phyloP scores from a whole-genome alignment of 1,139 yeast genomes.

The Diutina siamensis region DNA sequence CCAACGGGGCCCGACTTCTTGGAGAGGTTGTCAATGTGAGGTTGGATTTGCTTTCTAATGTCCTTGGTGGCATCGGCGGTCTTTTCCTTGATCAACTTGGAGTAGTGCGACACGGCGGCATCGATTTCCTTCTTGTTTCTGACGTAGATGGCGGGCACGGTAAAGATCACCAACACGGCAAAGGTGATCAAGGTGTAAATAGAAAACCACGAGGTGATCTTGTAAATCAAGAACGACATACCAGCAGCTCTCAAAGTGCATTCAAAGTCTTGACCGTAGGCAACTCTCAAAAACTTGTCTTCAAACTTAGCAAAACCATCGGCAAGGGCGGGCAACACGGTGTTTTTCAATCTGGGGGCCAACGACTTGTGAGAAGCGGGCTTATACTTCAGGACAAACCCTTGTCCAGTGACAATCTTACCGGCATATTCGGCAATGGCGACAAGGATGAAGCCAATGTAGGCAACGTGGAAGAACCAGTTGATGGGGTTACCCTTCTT shows the following conservation, averaged over 20 bases:
- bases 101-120: constrained; percentile 48
- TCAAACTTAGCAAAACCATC: constrained; percentile 31
- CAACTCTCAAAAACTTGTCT: constrained; percentile 41
- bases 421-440: constrained; percentile 65
- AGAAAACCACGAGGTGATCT: constrained; percentile 68
- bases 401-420: constrained; percentile 55
- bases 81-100: constrained; percentile 46
- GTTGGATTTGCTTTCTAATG: constrained; percentile 46
- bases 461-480: constrained; percentile 58
- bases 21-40: constrained; percentile 32
- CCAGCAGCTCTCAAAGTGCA: constrained; percentile 67
- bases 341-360: constrained; percentile 28
- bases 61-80: constrained; percentile 36
- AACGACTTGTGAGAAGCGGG: constrained; percentile 29
- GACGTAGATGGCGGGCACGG: constrained; percentile 65
- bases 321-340: constrained; percentile 34
- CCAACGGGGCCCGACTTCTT: constrained; percentile 58
- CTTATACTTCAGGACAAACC: constrained; percentile 55
- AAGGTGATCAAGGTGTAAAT: constrained; percentile 54
- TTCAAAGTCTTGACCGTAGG: constrained; percentile 58
- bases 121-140: constrained; percentile 75
- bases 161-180: constrained; percentile 52
- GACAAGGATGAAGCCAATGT: constrained; percentile 38
- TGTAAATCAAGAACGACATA: constrained; percentile 50
- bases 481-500: constrained; percentile 38